phyloP scores from a whole-genome alignment of 441 rosid species.

The Euphorbia corollata region DNA sequence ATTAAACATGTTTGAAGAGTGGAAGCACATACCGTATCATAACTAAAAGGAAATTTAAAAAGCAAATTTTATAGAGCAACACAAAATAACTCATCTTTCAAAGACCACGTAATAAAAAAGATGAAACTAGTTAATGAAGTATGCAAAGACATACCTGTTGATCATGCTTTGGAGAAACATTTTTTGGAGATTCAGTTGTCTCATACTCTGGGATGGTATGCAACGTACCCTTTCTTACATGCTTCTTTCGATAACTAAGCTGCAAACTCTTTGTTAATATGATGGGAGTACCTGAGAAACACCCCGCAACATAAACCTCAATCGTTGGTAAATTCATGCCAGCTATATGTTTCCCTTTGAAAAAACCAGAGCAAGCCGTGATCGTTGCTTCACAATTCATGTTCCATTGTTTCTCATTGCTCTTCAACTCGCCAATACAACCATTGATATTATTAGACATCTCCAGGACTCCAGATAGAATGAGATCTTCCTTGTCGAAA shows the following conservation, averaged over 20 bases:
- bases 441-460: constrained; percentile 40
- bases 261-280: constrained; percentile 71
- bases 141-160: constrained; percentile 40
- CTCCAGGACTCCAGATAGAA: constrained; percentile 65
- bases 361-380: constrained; percentile 39
- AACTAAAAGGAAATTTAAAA: background rate
- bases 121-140: constrained; percentile 7
- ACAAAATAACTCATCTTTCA: constrained; percentile 2
- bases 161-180: constrained; percentile 28
- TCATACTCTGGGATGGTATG: constrained; percentile 71
- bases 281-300: constrained; percentile 63
- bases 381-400: constrained; percentile 56
- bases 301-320: constrained; percentile 75
- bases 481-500: constrained; percentile 40
- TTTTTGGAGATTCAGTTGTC: constrained; percentile 39
- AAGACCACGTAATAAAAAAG: background rate
- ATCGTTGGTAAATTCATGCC: constrained; percentile 42
- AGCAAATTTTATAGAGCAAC: constrained; percentile 9
- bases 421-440: constrained; percentile 38
- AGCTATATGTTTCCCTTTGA: constrained; percentile 43
- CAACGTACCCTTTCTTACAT: constrained; percentile 45
- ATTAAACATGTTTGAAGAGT: constrained; percentile 31
- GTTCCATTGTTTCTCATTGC: constrained; percentile 44
- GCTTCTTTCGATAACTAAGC: constrained; percentile 54
- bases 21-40: constrained; percentile 29